Evolutionary conservation across 306 rosid species (phyloP).

Genomic region (Inga oerstediana): DNA sequence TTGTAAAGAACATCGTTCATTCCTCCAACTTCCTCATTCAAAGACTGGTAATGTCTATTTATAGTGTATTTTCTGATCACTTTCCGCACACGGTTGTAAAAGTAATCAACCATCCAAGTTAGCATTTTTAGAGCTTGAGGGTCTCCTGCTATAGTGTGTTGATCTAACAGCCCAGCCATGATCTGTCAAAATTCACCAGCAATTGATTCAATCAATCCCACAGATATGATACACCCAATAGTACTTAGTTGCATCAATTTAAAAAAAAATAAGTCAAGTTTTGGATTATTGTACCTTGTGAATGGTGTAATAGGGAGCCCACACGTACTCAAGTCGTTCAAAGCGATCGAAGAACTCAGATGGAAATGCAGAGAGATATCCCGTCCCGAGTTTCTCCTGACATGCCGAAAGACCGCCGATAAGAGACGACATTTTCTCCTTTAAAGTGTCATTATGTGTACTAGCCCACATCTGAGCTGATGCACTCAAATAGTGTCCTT

Average conservation of each 20-base stretch:
- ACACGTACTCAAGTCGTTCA: constrained; percentile 52
- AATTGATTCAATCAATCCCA: neutral
- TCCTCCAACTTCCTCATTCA: constrained; percentile 72
- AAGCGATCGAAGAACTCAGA: constrained; percentile 60
- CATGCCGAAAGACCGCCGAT: constrained; percentile 50
- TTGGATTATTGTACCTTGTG: constrained; percentile 52
- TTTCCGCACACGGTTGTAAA: constrained; percentile 63
- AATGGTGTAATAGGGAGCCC: constrained; percentile 83
- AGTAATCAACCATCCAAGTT: constrained; percentile 64
- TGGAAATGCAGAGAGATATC: constrained; percentile 37
- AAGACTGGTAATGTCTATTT: constrained; percentile 51
- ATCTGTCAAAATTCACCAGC: constrained; percentile 43
- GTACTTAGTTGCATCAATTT: neutral
- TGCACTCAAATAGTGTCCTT: constrained; percentile 76
- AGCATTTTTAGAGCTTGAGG: constrained; percentile 48
- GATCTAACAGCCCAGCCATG: constrained; percentile 67
- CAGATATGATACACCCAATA: neutral
- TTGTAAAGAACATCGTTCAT: constrained; percentile 74
- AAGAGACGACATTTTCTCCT: constrained; percentile 50
- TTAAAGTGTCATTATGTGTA: constrained; percentile 48
- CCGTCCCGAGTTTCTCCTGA: constrained; percentile 55
- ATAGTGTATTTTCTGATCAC: constrained; percentile 46
- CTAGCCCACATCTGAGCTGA: constrained; percentile 69
- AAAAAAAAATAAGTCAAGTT: neutral
- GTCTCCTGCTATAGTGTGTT: constrained; percentile 52